Base-by-base conservation (phyloP, 2,329 filamentous ascomycete genomes). In the Xylariaceae sp. region DNA sequence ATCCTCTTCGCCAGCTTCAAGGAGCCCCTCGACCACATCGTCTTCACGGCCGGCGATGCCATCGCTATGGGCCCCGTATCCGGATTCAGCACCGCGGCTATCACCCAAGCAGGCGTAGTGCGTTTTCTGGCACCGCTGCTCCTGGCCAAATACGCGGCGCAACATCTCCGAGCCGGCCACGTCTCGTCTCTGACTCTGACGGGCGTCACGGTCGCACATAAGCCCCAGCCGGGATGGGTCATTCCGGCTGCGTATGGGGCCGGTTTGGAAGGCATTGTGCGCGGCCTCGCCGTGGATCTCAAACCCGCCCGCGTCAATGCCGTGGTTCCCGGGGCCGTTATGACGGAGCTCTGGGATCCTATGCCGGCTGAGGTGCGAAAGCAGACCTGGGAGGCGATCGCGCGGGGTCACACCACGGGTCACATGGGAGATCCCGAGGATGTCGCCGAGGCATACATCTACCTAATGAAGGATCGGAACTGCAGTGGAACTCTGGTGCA, bases 281-380 rank as follows among this genome's bases (percentile, higher is more conserved):
- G 81, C 1, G 79, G 76, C 2, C 71, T 90, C 32, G 87, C 87
- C 1, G 64, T 89, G 29, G 86, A 89, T 64, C 65, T 90, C 52
- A 79, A 78, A 59, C 87, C 87, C 0, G 71, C 89, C 7, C 73
- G 88, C 1, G 85, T 89, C 21, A 90, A 90, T 66, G 66, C 80
- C 0, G 82, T 89, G 1, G 75, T 72, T 50, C 84, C 85, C 0
- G 87, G 86, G 0, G 73, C 76, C 0, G 75, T 82, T 0, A 68
- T 77, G 40, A 85, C 83, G 5, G 76, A 77, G 42, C 51, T 81
- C 26, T 48, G 55, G 12, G 20, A 51, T n/a, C 79, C 71, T 68
- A 37, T 37, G 32, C 32, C 32, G 32, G 67, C 69, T 6, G 50
- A 59, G 2, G 60, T 69, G 51, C 37, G 56, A 4, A 68, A 63